Conservation (phyloP, 371 early-diverging fungal genomes). For the Mortierella sp. region DNA sequence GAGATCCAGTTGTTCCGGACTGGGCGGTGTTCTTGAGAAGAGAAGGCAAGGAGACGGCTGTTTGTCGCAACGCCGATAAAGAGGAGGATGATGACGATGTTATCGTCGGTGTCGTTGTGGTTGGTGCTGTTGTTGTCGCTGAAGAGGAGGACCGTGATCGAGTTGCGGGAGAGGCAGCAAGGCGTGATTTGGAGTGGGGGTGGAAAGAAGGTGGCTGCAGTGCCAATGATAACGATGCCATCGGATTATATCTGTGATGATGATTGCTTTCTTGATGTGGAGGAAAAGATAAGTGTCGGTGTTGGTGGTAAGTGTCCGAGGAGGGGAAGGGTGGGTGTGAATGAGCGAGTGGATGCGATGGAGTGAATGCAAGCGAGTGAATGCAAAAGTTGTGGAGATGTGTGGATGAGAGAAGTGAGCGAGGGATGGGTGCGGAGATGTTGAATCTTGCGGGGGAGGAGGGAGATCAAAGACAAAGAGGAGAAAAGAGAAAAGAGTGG, state of each 20-base stretch:
- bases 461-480: not conserved
- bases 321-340: too few species aligned
- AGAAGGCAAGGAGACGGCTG: too few species aligned
- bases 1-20: not conserved
- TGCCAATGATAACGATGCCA: constrained; percentile 4
- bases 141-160: not conserved
- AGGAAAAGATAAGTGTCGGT: not conserved
- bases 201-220: constrained; percentile 5
- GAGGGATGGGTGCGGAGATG: not conserved
- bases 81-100: too few species aligned
- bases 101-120: too few species aligned
- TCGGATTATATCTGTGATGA: not conserved
- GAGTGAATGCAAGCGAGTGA: not conserved
- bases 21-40: not conserved
- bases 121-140: not conserved
- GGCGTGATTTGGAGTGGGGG: not conserved
- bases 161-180: not conserved
- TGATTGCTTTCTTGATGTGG: too few species aligned
- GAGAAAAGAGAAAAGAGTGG: not conserved
- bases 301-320: not conserved
- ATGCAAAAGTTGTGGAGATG: not conserved
- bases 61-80: too few species aligned
- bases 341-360: not conserved
- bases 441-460: not conserved
- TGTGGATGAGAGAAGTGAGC: not conserved